These are phyloP conservation scores for Teunomyces atbi DNA, from an alignment of 805 yeast species.

Conservation along the genomic window DNA sequence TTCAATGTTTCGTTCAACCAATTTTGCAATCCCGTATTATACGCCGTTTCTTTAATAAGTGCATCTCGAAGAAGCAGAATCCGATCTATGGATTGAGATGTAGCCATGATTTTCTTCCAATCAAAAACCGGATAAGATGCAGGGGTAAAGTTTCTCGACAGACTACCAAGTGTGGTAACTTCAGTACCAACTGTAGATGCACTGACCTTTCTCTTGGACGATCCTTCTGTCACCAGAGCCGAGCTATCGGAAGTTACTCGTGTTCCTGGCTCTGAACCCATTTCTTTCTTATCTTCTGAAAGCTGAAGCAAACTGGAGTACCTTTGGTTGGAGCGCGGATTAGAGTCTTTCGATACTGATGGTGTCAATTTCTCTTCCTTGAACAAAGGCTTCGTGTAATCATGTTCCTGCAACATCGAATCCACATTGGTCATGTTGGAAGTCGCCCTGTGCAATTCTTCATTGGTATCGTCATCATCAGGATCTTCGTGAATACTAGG, in stretches of 20 bases:
- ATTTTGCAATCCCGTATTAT: constrained; percentile 56
- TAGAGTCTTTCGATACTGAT: constrained; percentile 8
- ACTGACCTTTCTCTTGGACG: constrained; percentile 1
- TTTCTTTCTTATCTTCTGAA: background rate
- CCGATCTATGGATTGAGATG: constrained; percentile 42
- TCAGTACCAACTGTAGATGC: constrained; percentile 1
- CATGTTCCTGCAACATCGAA: constrained; percentile 24
- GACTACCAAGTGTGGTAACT: background rate
- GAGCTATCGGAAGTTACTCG: background rate
- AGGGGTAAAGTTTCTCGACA: constrained; percentile 4
- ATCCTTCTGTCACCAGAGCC: background rate
- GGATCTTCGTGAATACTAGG: constrained; percentile 37
- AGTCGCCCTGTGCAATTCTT: background rate
- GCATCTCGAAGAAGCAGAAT: constrained; percentile 42
- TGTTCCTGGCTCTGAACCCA: background rate
- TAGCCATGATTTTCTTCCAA: constrained; percentile 41
- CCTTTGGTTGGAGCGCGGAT: constrained; percentile 13
- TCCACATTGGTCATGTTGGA: constrained; percentile 14
- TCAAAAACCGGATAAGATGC: constrained; percentile 34
- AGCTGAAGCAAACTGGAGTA: constrained; percentile 25
- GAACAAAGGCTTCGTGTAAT: constrained; percentile 18
- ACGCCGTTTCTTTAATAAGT: constrained; percentile 38
- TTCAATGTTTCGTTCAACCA: constrained; percentile 53
- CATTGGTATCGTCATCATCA: constrained; percentile 18
- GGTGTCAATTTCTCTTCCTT: constrained; percentile 29